Evolutionary conservation across 192 early-diverging fungal species (phyloP), one percentile per base, ranked within the genome.

Genomic region (Backusella mclennaniae): DNA sequence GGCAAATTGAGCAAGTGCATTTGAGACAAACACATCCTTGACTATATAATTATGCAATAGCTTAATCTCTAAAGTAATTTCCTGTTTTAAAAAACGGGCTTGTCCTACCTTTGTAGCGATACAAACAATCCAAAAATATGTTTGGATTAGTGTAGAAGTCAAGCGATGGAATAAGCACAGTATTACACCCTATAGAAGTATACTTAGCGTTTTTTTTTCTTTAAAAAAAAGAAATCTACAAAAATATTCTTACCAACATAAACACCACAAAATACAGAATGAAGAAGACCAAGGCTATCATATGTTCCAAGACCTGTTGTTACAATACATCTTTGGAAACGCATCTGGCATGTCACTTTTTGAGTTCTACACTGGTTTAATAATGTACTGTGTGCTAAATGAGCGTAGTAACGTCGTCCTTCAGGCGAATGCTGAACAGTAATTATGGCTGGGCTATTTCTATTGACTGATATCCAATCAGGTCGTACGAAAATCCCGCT

Each of bases 111-210:
- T 89, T 87, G 75, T 93, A 89, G 46, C 89, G 84, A 77, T 93
- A 88, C 15, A 94, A 73, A 36, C 87, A 85, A 69, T 95, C 94
- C 72, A 95, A 94, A 82, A 89, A 94, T 80, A 17, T 84, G 69
- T n/a, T 91, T 89, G 35, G 83, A 82, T 31, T 83, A 77, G 52
- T 81, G 56, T 79, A 87, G 56, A 85, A 94, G 46, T 94, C 93
- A 3, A 82, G 69, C n/a, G 86, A 84, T 66, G 91, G 79, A 59
- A 95, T 83, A 52, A 92, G 78, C 66, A 93, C 78, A 26, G 93
- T 93, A 21, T 83, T 82, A 59, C 86, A 88, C 29, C 91, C 92
- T 82, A 70, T 49, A 35, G 29, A 46, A 6, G 31, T 71, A 21
- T 31, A 71, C 5, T 71, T 71, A 44, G 46, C 0, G 3, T 21